phyloP scores from a whole-genome alignment of 164 flowering plant species.

The Magnolia officinalis region DNA sequence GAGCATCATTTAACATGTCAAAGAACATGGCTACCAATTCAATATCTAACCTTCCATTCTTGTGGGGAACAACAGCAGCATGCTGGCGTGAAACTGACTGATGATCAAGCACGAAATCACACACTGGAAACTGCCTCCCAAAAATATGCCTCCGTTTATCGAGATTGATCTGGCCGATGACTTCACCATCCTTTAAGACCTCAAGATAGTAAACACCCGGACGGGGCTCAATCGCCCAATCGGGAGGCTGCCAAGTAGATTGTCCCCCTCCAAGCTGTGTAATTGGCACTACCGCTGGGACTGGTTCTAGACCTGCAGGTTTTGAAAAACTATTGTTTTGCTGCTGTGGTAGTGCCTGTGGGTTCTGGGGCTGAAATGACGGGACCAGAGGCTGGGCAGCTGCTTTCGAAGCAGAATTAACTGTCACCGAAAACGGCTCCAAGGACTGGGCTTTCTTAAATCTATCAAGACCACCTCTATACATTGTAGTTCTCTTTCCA shows the following conservation, averaged over 20 bases:
- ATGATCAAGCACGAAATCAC: slow-evolving; percentile 98
- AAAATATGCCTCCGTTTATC: slow-evolving; percentile 77
- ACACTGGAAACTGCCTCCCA: slow-evolving; percentile 79
- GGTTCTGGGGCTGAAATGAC: slow-evolving; percentile 23
- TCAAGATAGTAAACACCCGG: slow-evolving; percentile 86
- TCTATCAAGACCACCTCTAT: slow-evolving; percentile 84
- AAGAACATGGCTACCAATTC: too few species aligned
- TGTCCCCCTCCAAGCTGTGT: slow-evolving; percentile 92
- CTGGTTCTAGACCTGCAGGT: slow-evolving; percentile 25
- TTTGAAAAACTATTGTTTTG: slow-evolving; percentile 29
- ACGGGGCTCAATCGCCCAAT: slow-evolving; percentile 97
- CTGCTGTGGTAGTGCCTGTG: slow-evolving; percentile 24
- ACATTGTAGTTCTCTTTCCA: slow-evolving; percentile 43
- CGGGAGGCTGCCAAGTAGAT: slow-evolving; percentile 96
- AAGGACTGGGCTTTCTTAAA: slow-evolving; percentile 85
- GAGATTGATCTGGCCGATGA: slow-evolving; percentile 62
- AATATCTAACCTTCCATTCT: slow-evolving; percentile 79
- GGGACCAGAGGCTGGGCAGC: slow-evolving; percentile 14
- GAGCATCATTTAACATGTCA: too few species aligned
- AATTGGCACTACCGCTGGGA: slow-evolving; percentile 26
- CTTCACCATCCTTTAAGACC: slow-evolving; percentile 83
- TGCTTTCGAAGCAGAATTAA: slow-evolving; percentile 39
- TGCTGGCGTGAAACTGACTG: slow-evolving; percentile 98
- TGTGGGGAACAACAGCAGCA: slow-evolving; percentile 95
- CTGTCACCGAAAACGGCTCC: slow-evolving; percentile 79